Evolutionary conservation across 192 early-diverging fungal genomes (phyloP).

Genomic region (Umbelopsis sp.): DNA sequence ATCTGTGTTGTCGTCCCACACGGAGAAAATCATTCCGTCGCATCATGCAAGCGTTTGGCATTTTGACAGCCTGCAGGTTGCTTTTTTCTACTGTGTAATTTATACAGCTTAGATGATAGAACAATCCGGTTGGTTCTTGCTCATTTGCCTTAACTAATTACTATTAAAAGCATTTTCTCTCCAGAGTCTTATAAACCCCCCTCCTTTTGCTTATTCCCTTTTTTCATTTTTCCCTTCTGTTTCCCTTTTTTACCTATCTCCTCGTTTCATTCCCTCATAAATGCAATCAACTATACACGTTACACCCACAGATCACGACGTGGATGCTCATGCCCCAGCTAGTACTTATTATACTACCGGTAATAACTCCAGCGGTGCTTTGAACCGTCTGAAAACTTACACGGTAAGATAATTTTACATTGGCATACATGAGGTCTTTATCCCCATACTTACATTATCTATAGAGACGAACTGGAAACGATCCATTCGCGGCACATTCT

Average conservation of each 20-base stretch:
- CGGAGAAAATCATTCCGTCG: slow-evolving; percentile 1
- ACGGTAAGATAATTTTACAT: slow-evolving; percentile 12
- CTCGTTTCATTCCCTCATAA: too few species aligned
- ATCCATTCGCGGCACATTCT: background rate
- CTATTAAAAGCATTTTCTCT: slow-evolving; percentile 11
- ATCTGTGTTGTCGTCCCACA: background rate
- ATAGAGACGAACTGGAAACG: background rate
- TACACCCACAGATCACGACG: slow-evolving; percentile 14
- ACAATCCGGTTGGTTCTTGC: slow-evolving; percentile 10
- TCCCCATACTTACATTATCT: too few species aligned
- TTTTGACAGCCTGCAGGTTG: slow-evolving; percentile 14
- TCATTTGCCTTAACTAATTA: background rate
- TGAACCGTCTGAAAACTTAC: slow-evolving; percentile 22
- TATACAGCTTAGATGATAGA: background rate
- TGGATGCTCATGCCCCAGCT: slow-evolving; percentile 36
- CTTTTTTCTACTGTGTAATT: slow-evolving; percentile 19
- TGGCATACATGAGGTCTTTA: background rate
- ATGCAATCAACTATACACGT: slow-evolving; percentile 33
- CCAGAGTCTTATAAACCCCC: background rate
- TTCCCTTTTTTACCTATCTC: background rate
- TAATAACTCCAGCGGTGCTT: slow-evolving; percentile 26
- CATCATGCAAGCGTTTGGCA: background rate
- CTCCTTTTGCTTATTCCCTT: background rate
- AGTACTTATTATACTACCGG: slow-evolving; percentile 39
- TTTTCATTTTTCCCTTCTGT: slow-evolving; percentile 3